A percentile compares a stretch with the other conserved stretches of the same genome.
phyloP scores from a whole-genome alignment of 169 alveolate species.

The Neospora caninum region DNA sequence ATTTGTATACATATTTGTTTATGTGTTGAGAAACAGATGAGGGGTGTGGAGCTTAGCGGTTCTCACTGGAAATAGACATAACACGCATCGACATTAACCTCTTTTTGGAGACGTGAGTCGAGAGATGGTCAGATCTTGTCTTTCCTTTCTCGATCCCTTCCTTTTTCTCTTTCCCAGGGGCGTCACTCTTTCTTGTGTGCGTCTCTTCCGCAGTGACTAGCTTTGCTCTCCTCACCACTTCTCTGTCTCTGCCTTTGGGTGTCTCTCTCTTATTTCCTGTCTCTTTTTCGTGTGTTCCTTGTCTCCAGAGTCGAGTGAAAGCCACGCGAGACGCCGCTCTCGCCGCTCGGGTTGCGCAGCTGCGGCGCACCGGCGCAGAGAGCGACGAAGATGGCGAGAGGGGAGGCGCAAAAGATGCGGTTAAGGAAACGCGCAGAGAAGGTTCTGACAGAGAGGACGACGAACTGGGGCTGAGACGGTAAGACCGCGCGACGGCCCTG shows the following conservation, averaged over 20 bases:
- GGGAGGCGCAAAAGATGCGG: background rate
- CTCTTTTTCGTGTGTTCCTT: background rate
- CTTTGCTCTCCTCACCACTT: background rate
- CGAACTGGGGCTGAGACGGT: slow-evolving; percentile 17
- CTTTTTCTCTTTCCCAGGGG: background rate
- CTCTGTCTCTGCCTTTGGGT: background rate
- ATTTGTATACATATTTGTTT: background rate
- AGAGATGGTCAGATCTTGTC: background rate
- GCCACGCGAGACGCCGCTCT: slow-evolving; percentile 39
- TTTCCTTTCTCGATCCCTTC: background rate
- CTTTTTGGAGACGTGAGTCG: no score
- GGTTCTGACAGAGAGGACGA: slow-evolving; percentile 5
- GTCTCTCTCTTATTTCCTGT: background rate
- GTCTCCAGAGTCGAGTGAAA: slow-evolving; percentile 10
- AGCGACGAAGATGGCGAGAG: slow-evolving; percentile 26
- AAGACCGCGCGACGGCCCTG: background rate
- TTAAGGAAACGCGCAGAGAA: background rate
- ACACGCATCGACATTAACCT: no score
- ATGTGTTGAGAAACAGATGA: background rate
- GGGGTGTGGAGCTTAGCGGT: background rate
- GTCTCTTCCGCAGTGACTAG: background rate
- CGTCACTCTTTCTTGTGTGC: background rate
- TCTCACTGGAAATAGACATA: background rate
- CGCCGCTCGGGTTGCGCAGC: slow-evolving; percentile 33
- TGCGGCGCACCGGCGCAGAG: slow-evolving; percentile 15